Evolutionary conservation across 1,284 basidiomycete species (phyloP).

Genomic region (Melampsora abietis-canadensis): DNA sequence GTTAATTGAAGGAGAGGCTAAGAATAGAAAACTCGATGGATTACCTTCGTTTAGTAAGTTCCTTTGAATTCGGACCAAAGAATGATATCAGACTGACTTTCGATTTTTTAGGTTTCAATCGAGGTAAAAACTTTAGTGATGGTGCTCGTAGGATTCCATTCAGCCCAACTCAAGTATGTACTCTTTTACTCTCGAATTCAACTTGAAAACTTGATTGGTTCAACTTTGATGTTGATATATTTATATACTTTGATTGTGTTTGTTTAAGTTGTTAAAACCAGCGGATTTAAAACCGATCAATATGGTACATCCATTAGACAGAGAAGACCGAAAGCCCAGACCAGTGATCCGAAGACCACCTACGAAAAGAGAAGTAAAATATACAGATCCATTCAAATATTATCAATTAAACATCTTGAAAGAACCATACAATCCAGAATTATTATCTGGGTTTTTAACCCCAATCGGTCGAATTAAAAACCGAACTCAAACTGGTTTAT

Average conservation of each 20-base stretch:
- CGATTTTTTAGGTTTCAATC: slow-evolving; percentile 15
- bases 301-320: slow-evolving; percentile 34
- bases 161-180: slow-evolving; percentile 28
- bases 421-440: slow-evolving; percentile 65
- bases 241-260: not conserved
- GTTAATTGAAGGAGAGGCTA: slow-evolving; percentile 27
- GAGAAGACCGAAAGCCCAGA: slow-evolving; percentile 28
- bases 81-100: not conserved
- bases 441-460: slow-evolving; percentile 69
- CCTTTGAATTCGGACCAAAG: not conserved
- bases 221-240: not conserved
- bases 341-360: slow-evolving; percentile 27
- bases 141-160: slow-evolving; percentile 30
- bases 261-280: slow-evolving; percentile 25
- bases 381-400: slow-evolving; percentile 60
- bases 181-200: not conserved
- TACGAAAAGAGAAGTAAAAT: slow-evolving; percentile 1
- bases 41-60: slow-evolving; percentile 24
- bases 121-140: slow-evolving; percentile 38
- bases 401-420: slow-evolving; percentile 53
- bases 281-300: slow-evolving; percentile 36
- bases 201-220: not conserved
- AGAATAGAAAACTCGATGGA: slow-evolving; percentile 15
- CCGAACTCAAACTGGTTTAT: slow-evolving; percentile 70
- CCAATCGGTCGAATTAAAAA: slow-evolving; percentile 79